phyloP scores from a whole-genome alignment of 2,329 filamentous ascomycete genomes.

The Sporothrix pseudoabietina region DNA sequence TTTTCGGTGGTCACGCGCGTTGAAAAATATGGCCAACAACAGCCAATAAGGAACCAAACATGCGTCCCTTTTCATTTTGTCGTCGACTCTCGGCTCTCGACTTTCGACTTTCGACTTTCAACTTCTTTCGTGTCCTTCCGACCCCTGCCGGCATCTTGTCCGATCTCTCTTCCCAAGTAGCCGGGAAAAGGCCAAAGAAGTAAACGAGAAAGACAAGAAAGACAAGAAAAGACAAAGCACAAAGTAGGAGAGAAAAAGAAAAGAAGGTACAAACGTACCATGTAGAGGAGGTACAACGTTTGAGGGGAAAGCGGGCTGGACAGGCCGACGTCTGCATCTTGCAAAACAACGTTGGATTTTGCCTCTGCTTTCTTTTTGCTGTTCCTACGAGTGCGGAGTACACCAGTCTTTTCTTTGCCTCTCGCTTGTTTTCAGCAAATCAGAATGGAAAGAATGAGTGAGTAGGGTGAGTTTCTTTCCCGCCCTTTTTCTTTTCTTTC shows the following conservation, averaged over 20 bases:
- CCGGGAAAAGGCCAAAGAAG: constrained; percentile 4
- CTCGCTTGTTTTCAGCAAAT: not conserved
- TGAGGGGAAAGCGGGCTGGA: not conserved
- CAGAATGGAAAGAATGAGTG: not conserved
- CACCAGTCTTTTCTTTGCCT: not conserved
- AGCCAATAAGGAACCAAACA: not conserved
- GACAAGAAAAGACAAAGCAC: not conserved
- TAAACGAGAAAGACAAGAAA: not conserved
- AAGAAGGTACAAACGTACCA: not conserved
- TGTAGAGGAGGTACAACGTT: not conserved
- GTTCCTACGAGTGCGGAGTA: not conserved
- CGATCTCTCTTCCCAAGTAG: constrained; percentile 19
- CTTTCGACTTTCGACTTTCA: no score
- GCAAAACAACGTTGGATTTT: not conserved
- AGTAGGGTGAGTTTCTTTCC: not conserved
- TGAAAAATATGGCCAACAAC: not conserved
- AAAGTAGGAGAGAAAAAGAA: not conserved
- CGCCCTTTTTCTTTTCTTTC: not conserved
- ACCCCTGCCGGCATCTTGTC: not conserved
- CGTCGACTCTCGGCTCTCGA: not conserved
- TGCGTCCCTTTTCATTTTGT: not conserved
- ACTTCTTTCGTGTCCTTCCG: not conserved
- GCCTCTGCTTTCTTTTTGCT: constrained; percentile 15
- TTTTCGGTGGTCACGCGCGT: constrained; percentile 17
- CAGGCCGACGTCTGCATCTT: not conserved